Evolutionary conservation across 148 eudicot species (phyloP).

Genomic region (Vaccinium corymbosum): DNA sequence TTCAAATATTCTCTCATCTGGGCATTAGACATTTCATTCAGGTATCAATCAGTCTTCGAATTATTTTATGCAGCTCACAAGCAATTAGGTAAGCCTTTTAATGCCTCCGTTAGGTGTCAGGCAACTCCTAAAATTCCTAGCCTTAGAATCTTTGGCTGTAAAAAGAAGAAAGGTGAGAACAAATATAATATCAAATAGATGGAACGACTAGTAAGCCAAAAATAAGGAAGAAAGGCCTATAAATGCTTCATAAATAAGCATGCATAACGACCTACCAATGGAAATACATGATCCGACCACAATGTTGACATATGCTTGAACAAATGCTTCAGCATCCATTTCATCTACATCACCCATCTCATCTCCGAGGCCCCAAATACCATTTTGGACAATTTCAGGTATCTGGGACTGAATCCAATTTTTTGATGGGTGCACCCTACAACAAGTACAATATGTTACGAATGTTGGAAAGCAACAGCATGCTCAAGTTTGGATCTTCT

Average conservation of each 20-base stretch:
- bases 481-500: background rate
- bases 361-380: constrained; percentile 53
- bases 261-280: constrained; percentile 57
- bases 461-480: background rate
- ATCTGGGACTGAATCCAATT: constrained; percentile 92
- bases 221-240: background rate
- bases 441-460: constrained; percentile 3
- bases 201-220: background rate
- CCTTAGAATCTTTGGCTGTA: background rate
- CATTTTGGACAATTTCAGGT: constrained; percentile 67
- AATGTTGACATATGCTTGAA: constrained; percentile 89
- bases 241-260: background rate
- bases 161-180: background rate
- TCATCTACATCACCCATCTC: constrained; percentile 61
- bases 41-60: background rate
- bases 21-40: background rate
- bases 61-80: background rate
- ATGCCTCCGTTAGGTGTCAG: background rate
- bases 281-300: constrained; percentile 92
- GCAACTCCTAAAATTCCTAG: background rate
- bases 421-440: constrained; percentile 71
- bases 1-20: background rate
- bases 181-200: background rate
- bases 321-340: constrained; percentile 71
- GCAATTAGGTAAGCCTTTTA: background rate